Evolutionary conservation across 768 basidiomycete species (phyloP).

Genomic region (Tephrocybe sp.): DNA sequence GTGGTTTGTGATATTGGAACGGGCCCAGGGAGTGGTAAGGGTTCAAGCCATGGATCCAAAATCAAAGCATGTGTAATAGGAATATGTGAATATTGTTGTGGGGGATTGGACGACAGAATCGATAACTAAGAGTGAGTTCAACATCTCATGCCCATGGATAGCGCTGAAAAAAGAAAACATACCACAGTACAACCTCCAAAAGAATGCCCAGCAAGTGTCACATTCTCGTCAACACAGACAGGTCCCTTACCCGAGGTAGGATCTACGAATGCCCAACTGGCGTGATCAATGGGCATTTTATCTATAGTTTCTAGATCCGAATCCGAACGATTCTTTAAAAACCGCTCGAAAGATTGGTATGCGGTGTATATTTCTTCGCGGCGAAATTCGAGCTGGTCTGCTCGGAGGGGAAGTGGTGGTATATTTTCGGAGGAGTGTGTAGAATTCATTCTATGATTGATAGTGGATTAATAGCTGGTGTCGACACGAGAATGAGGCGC

Average conservation of each 20-base stretch:
- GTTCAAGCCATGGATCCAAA: slow-evolving; percentile 86
- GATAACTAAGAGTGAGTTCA: slow-evolving; percentile 44
- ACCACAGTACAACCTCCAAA: slow-evolving; percentile 50
- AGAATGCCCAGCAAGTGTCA: slow-evolving; percentile 43
- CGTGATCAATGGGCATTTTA: slow-evolving; percentile 30
- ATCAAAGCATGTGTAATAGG: slow-evolving; percentile 58
- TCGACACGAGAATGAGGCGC: background rate
- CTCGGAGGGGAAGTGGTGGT: slow-evolving; percentile 49
- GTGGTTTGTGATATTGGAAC: slow-evolving; percentile 23
- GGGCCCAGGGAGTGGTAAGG: slow-evolving; percentile 60
- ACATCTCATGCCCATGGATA: background rate
- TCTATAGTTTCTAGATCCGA: slow-evolving; percentile 38
- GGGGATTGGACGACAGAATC: slow-evolving; percentile 49
- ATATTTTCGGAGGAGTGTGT: slow-evolving; percentile 20
- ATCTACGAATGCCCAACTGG: slow-evolving; percentile 37
- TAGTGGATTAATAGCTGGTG: background rate
- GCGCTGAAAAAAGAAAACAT: slow-evolving; percentile 14
- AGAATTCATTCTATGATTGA: slow-evolving; percentile 25
- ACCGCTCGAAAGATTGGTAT: slow-evolving; percentile 53
- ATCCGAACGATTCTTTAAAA: slow-evolving; percentile 38
- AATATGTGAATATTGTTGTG: slow-evolving; percentile 38
- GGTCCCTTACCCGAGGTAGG: slow-evolving; percentile 19
- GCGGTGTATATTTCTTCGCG: slow-evolving; percentile 65
- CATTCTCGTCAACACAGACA: slow-evolving; percentile 31
- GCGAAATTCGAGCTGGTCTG: slow-evolving; percentile 69